Conservation (phyloP, 345 rosid species). For the Excoecaria agallocha region DNA sequence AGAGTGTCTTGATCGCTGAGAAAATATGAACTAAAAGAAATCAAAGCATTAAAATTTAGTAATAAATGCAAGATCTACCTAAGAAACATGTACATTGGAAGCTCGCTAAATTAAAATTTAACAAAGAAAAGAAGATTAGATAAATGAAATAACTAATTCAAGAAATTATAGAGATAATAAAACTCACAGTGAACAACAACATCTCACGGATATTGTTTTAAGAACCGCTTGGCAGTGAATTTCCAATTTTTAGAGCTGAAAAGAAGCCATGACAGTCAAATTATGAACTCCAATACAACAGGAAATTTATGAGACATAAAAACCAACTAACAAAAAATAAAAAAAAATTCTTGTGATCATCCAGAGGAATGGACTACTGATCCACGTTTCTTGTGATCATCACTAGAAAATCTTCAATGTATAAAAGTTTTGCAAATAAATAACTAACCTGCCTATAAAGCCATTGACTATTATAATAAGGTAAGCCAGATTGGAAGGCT, state of each 20-base stretch:
- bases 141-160: background rate
- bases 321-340: background rate
- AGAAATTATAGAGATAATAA: background rate
- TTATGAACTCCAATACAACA: background rate
- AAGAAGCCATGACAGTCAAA: background rate
- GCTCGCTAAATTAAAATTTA: background rate
- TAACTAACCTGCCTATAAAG: conserved; percentile 67
- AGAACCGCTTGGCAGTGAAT: conserved; percentile 70
- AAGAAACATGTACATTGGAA: background rate
- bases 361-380: background rate
- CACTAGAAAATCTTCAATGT: no score
- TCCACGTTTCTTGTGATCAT: background rate
- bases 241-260: conserved; percentile 71
- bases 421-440: background rate
- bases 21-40: background rate
- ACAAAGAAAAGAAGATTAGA: background rate
- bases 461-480: conserved; percentile 85
- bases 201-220: conserved; percentile 55
- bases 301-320: background rate
- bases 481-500: conserved; percentile 49
- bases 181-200: conserved; percentile 70
- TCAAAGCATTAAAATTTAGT: background rate
- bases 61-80: conserved; percentile 1
- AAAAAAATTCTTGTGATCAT: background rate
- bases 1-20: background rate